Base-by-base conservation (phyloP, 2,329 filamentous ascomycete species). In the Fusarium xyrophilum region DNA sequence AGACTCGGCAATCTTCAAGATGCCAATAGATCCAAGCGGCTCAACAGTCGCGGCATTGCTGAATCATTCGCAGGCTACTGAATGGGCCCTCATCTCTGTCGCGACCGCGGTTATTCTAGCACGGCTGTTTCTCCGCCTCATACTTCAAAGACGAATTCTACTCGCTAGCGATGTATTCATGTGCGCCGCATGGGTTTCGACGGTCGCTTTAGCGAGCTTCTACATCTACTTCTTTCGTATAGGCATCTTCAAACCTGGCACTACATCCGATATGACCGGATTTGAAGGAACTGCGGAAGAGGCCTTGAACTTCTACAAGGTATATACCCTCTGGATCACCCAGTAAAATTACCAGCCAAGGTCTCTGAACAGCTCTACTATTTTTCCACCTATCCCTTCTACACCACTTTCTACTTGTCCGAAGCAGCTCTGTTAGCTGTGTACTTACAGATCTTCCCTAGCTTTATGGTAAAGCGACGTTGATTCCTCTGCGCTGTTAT, bases 381-480 rank as follows among this genome's bases (percentile, higher is more conserved):
- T 11, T 27, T 66, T 10, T 8, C 19, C 1, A 40, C 36, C 4
- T 53, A 57, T 14, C 46, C 57, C 2, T 63, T 46, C 7, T 35
- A 40, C 7, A 7, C 25, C 6, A 38, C 54, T 1, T 58, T 63
- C 6, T 69, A 69, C n/a, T 19, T 69, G 0, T 56, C 52, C 2
- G 59, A 69, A 17, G 65, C 57, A 15, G 57, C 62, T 8, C 48
- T 69, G 0, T 14, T 69, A 2, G 36, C 47, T 4, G 48, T 69
- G 1, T 69, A 69, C 25, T 30, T 62, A 7, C 56, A 68, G 15
- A 47, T 68, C 2, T 65, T 68, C 14, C 56, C 65, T 0, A 15
- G 6, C 2, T 69, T 69, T 6, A 66, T 69, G 67, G 50, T 59
- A 4, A 69, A 55, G 19, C 25, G 62, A 10, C 38, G 67, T 21